Percentiles rank a stretch among this genome's conserved stretches.
phyloP scores from a whole-genome alignment of 495 filamentous ascomycete genomes.

The Lasiosphaeris hirsuta region DNA sequence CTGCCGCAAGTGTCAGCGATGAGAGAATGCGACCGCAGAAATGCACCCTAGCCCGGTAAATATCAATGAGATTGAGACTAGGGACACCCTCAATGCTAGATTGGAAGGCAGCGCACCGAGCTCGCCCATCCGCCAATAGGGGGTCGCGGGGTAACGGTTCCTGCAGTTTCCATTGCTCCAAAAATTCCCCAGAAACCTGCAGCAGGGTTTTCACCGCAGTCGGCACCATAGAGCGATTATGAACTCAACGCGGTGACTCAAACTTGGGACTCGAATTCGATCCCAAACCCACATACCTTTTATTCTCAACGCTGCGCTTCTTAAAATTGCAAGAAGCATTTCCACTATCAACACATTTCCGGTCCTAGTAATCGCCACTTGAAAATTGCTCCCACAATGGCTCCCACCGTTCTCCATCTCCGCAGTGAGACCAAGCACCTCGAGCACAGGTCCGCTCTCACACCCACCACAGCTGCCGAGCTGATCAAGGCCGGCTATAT shows the following conservation, averaged over 20 bases:
- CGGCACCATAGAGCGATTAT: neutral
- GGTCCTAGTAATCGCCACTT: too few relatives aligned
- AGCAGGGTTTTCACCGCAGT: slow-evolving; percentile 1
- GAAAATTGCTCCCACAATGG: slow-evolving; percentile 24
- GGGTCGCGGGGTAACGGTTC: slow-evolving; percentile 7
- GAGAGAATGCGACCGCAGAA: too few relatives aligned
- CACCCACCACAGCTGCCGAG: slow-evolving; percentile 64
- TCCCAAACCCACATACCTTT: neutral
- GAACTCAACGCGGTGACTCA: slow-evolving; percentile 6
- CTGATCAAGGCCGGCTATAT: slow-evolving; percentile 81
- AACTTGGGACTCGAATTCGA: slow-evolving; percentile 2
- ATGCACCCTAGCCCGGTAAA: too few relatives aligned
- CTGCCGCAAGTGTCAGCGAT: too few relatives aligned
- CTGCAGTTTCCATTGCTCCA: slow-evolving; percentile 1
- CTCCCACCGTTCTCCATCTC: slow-evolving; percentile 43
- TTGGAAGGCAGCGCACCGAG: neutral
- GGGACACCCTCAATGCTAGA: too few relatives aligned
- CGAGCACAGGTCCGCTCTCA: slow-evolving; percentile 55
- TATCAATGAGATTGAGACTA: too few relatives aligned
- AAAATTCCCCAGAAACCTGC: neutral
- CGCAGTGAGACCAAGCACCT: slow-evolving; percentile 53
- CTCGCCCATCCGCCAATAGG: neutral
- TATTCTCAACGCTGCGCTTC: slow-evolving; percentile 1
- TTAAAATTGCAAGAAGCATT: neutral
- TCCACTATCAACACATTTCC: neutral